Evolutionary conservation across 1,284 basidiomycete species (phyloP).

Genomic region (Cryptococcus amylolentus): DNA sequence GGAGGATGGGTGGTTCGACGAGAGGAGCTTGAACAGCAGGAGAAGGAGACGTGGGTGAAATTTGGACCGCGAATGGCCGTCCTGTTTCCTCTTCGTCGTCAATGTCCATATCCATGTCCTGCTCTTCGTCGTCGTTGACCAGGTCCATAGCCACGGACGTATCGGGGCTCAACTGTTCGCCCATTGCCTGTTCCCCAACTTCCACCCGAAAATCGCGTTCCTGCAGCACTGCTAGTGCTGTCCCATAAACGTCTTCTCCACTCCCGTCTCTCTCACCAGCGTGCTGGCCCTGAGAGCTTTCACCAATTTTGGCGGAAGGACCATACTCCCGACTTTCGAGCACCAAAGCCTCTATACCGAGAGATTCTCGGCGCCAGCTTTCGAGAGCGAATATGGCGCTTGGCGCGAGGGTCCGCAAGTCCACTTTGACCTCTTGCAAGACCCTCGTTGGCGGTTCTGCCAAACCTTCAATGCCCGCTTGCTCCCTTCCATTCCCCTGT

Average conservation of each 20-base stretch:
- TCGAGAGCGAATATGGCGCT: conserved; percentile 40
- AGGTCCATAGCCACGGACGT: no score
- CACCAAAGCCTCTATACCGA: conserved; percentile 26
- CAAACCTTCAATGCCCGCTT: not conserved
- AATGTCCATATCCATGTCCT: no score
- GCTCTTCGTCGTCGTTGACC: no score
- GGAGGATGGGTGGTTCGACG: no score
- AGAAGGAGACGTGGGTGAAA: no score
- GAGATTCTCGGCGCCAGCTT: conserved; percentile 33
- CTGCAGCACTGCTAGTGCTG: not conserved
- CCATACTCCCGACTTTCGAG: conserved; percentile 19
- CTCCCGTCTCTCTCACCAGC: not conserved
- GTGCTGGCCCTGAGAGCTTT: no score
- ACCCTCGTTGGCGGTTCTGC: conserved; percentile 24
- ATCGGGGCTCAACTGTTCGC: no score
- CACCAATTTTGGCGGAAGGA: not conserved
- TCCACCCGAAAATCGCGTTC: no score
- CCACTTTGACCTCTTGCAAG: conserved; percentile 36
- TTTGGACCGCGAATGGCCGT: no score
- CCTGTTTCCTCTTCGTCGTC: no score
- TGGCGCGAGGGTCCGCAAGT: conserved; percentile 37
- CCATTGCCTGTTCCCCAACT: no score
- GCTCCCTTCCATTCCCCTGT: not conserved
- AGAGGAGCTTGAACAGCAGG: no score
- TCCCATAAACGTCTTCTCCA: not conserved